Conservation (phyloP, 129 eudicot species). For the Arctium minus region DNA sequence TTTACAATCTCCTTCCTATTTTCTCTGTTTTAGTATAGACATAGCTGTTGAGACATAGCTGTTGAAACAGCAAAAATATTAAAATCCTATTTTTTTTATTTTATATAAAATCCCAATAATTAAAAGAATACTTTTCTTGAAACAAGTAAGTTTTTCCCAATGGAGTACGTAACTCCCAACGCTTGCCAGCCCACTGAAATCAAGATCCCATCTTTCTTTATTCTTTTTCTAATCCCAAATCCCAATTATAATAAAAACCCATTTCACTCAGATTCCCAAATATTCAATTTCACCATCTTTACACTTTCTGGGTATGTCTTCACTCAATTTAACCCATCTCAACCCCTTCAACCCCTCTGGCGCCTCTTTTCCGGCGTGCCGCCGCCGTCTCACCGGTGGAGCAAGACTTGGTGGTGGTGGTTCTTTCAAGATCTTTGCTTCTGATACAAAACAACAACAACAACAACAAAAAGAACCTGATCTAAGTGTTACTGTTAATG, state of each 20-base stretch:
- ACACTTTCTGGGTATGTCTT: conserved; percentile 31
- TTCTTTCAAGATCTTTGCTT: conserved; percentile 46
- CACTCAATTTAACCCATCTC: conserved; percentile 26
- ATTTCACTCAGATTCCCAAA: conserved; percentile 40
- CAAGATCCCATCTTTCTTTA: neutral
- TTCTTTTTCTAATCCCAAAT: neutral
- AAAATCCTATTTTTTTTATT: too few species aligned
- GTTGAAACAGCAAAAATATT: too few species aligned
- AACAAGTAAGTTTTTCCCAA: neutral
- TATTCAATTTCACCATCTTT: conserved; percentile 39
- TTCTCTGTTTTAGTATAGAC: too few species aligned
- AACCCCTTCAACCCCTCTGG: conserved; percentile 20
- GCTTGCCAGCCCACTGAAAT: neutral
- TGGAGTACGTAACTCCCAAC: neutral
- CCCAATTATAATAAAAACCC: neutral
- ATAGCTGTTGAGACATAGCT: too few species aligned
- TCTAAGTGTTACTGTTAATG: conserved; percentile 82
- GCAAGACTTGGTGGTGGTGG: conserved; percentile 30
- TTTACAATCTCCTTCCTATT: too few species aligned
- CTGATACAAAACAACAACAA: conserved; percentile 3
- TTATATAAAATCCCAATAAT: too few species aligned
- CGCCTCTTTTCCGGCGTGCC: conserved; percentile 36
- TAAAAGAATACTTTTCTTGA: neutral
- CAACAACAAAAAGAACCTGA: conserved; percentile 50
- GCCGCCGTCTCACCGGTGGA: conserved; percentile 32